Conservation (phyloP, 2,329 filamentous ascomycete species). For the Colletotrichum coccodes region DNA sequence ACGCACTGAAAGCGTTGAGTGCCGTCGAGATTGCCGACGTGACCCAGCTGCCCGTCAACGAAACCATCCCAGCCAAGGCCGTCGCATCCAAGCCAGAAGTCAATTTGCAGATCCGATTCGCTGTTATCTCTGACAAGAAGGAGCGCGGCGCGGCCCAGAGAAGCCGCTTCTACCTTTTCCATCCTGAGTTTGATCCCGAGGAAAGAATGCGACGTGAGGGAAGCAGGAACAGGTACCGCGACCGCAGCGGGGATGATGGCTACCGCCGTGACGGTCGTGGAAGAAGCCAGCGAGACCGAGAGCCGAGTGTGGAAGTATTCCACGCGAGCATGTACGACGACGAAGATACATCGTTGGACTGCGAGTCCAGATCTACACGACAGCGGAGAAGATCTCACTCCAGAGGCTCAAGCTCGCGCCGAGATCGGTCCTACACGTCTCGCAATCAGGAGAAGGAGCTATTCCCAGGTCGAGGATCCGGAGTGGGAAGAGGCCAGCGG, state of each 20-base stretch:
- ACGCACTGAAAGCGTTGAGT: constrained; percentile 65
- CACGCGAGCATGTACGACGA: constrained; percentile 85
- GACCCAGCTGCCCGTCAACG: constrained; percentile 66
- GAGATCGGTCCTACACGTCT: constrained; percentile 40
- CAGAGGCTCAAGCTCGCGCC: constrained; percentile 35
- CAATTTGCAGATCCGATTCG: constrained; percentile 77
- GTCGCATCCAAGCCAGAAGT: constrained; percentile 75
- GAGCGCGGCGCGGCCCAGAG: constrained; percentile 79
- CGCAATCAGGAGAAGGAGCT: constrained; percentile 70
- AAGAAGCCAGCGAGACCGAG: constrained; percentile 53
- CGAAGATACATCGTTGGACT: constrained; percentile 46
- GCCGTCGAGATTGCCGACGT: constrained; percentile 62
- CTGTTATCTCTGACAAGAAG: constrained; percentile 83
- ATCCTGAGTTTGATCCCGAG: constrained; percentile 88
- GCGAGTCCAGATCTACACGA: constrained; percentile 44
- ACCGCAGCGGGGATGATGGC: constrained; percentile 56
- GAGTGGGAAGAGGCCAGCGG: constrained; percentile 42
- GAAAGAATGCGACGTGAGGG: constrained; percentile 72
- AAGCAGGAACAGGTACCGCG: constrained; percentile 70
- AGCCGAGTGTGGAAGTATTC: constrained; percentile 65
- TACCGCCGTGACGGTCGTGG: constrained; percentile 50
- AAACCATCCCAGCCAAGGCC: constrained; percentile 76
- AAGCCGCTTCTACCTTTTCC: constrained; percentile 91
- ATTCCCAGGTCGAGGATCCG: constrained; percentile 57
- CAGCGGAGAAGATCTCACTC: constrained; percentile 41